Conservation (phyloP, 805 yeast genomes). For the Lipomyces sp. region DNA sequence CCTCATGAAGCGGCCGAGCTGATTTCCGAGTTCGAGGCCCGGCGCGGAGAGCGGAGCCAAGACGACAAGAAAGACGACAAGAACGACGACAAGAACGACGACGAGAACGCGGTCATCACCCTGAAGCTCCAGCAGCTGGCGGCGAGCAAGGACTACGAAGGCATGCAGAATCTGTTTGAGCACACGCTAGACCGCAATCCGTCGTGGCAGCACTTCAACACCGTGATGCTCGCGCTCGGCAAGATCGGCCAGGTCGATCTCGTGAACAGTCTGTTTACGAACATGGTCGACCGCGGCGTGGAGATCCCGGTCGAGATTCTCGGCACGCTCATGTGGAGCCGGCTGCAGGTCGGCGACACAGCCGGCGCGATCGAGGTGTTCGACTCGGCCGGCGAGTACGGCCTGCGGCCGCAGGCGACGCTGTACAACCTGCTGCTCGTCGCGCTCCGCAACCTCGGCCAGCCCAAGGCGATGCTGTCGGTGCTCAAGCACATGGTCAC, state of each 20-base stretch:
- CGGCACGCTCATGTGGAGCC: conserved; percentile 16
- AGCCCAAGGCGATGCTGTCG: conserved; percentile 15
- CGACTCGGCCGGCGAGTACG: conserved; percentile 3
- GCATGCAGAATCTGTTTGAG: conserved; percentile 23
- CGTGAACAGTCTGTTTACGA: conserved; percentile 13
- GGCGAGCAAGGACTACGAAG: conserved; percentile 9
- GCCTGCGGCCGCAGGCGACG: conserved; percentile 11
- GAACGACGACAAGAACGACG: too few relatives aligned
- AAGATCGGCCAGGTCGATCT: conserved; percentile 16
- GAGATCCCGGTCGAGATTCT: conserved; percentile 1
- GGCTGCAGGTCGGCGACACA: conserved; percentile 17
- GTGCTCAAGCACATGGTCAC: conserved; percentile 12
- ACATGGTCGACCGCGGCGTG: conserved; percentile 8
- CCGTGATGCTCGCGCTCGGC: conserved; percentile 23
- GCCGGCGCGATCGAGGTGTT: conserved; percentile 16
- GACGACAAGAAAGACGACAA: too few relatives aligned
- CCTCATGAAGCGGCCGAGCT: conserved; percentile 8
- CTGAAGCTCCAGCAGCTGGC: conserved; percentile 16
- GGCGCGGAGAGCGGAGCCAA: not conserved
- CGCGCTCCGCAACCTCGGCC: conserved; percentile 11
- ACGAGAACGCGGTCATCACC: conserved; percentile 4
- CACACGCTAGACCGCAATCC: conserved; percentile 11
- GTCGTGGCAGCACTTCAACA: conserved; percentile 12
- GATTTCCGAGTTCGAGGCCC: conserved; percentile 3
- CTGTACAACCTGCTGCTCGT: conserved; percentile 18